Conservation (phyloP, 257 asterid species). For the Solanum verrucosum region DNA sequence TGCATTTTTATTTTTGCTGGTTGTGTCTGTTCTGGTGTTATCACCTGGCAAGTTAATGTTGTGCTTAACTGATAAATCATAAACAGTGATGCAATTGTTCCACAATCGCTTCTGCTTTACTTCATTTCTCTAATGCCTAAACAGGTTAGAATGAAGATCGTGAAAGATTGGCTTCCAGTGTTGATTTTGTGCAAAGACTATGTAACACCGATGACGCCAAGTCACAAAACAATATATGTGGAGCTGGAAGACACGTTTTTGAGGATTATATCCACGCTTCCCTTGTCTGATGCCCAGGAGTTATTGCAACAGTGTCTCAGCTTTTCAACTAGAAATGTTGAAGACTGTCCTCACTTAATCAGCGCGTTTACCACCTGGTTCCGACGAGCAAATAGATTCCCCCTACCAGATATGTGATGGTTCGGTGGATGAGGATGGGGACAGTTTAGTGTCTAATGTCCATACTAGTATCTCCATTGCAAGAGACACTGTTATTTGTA, state of each 20-base stretch:
- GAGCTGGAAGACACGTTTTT: constrained; percentile 83
- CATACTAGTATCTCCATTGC: not conserved
- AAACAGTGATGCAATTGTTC: not conserved
- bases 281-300: constrained; percentile 59
- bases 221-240: constrained; percentile 36
- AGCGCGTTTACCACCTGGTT: constrained; percentile 91
- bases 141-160: constrained; percentile 85
- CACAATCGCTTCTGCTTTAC: not conserved
- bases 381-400: constrained; percentile 66
- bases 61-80: not conserved
- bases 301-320: constrained; percentile 83
- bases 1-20: not conserved
- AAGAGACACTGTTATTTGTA: not conserved
- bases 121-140: not conserved
- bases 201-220: constrained; percentile 38
- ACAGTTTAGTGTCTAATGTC: not conserved
- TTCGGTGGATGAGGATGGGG: not conserved
- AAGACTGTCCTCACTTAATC: constrained; percentile 84
- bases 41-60: not conserved
- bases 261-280: constrained; percentile 82
- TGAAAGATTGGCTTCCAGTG: constrained; percentile 90
- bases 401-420: not conserved
- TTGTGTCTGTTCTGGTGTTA: not conserved
- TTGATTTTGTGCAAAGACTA: constrained; percentile 65
- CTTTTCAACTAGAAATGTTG: constrained; percentile 78